Conservation (phyloP, 148 eudicot species). For the Arctostaphylos glauca region DNA sequence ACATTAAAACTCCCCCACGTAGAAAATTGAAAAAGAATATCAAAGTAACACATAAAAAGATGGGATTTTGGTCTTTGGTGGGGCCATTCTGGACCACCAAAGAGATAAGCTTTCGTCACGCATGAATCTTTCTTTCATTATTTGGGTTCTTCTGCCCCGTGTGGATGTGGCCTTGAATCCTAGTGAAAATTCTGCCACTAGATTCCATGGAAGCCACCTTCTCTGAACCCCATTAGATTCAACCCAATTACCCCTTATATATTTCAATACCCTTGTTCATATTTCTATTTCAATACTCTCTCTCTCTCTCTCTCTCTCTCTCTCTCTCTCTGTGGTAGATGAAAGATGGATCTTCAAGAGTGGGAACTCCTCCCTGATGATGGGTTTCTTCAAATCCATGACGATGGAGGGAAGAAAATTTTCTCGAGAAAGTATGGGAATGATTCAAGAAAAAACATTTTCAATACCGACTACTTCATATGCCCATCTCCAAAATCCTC, state of each 20-base stretch:
- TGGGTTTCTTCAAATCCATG: conserved; percentile 58
- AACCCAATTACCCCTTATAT: neutral
- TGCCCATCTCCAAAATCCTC: conserved; percentile 26
- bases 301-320: neutral
- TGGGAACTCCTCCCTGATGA: conserved; percentile 78
- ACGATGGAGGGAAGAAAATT: conserved; percentile 37
- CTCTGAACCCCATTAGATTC: conserved; percentile 15
- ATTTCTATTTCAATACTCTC: neutral
- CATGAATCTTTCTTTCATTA: conserved; percentile 7
- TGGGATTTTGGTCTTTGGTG: conserved; percentile 13
- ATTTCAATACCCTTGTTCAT: neutral
- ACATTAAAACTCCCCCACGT: neutral
- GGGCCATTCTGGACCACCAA: conserved; percentile 15
- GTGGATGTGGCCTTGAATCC: neutral
- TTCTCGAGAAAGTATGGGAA: conserved; percentile 23
- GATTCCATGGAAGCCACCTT: conserved; percentile 18
- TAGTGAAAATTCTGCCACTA: conserved; percentile 5
- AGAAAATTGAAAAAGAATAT: conserved; percentile 11
- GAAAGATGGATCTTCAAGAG: conserved; percentile 74
- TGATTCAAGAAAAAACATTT: conserved; percentile 22
- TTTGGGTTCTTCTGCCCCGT: conserved; percentile 2
- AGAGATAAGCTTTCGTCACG: neutral
- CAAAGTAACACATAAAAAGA: conserved; percentile 11
- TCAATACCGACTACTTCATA: conserved; percentile 49
- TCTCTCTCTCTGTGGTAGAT: neutral